phyloP scores from a whole-genome alignment of 1,139 yeast species.

The Lodderomyces oxycetoniae region DNA sequence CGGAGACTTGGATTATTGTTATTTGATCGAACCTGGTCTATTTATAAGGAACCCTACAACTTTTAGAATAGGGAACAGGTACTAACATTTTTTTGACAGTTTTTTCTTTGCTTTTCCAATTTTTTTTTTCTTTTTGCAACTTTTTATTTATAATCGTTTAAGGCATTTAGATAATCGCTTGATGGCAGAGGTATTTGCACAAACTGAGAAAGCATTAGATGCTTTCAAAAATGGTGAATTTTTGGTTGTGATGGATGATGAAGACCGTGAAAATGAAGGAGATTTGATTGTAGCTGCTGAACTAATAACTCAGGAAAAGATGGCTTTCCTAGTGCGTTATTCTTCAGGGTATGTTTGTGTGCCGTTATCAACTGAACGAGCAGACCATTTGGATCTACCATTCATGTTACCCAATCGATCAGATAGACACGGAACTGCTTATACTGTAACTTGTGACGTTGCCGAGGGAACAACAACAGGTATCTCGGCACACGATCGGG shows the following conservation, averaged over 20 bases:
- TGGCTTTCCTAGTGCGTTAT: conserved; percentile 92
- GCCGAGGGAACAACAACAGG: conserved; percentile 94
- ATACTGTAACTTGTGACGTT: conserved; percentile 87
- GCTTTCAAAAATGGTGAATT: conserved; percentile 86
- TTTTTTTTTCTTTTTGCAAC: no score
- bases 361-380: conserved; percentile 73
- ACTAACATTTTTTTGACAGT: no score
- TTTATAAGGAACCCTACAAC: no score
- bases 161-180: no score
- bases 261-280: conserved; percentile 94
- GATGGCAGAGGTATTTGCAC: conserved; percentile 11
- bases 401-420: conserved; percentile 62
- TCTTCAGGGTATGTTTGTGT: conserved; percentile 93
- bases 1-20: no score
- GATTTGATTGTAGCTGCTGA: conserved; percentile 93
- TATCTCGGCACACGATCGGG: conserved; percentile 91
- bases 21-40: no score
- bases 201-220: conserved; percentile 55
- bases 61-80: no score
- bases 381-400: conserved; percentile 75
- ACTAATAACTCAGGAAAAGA: conserved; percentile 69
- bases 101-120: no score
- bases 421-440: conserved; percentile 96
- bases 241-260: conserved; percentile 93
- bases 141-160: no score